Conservation (phyloP, 768 basidiomycete genomes). For the Lactifluus echinatus region DNA sequence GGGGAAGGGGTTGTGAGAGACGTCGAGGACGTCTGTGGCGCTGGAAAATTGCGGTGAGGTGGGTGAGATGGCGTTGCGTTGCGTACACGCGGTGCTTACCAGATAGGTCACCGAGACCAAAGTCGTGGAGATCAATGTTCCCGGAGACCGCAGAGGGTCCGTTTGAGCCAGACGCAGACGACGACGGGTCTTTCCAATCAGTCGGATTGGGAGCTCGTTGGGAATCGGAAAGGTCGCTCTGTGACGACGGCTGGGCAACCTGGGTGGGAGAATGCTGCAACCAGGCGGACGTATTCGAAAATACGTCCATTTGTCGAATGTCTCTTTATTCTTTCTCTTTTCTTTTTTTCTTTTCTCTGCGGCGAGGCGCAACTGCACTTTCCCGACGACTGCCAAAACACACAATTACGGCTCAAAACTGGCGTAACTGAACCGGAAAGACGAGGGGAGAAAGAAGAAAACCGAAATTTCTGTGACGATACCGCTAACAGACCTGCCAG, state of each 20-base stretch:
- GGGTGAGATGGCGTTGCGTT: background rate
- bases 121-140: constrained; percentile 25
- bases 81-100: constrained; percentile 18
- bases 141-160: constrained; percentile 23
- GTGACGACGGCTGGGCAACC: constrained; percentile 8
- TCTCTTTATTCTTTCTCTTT: constrained; percentile 36
- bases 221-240: constrained; percentile 11
- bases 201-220: constrained; percentile 25
- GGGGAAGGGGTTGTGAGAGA: constrained; percentile 32
- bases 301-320: constrained; percentile 37
- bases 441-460: constrained; percentile 17
- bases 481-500: constrained; percentile 19
- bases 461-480: constrained; percentile 14
- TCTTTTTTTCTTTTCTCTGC: constrained; percentile 28
- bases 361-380: constrained; percentile 28
- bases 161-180: constrained; percentile 23
- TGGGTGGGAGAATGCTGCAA: constrained; percentile 31
- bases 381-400: constrained; percentile 19
- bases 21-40: constrained; percentile 32
- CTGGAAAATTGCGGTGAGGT: constrained; percentile 17
- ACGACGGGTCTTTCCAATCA: constrained; percentile 33
- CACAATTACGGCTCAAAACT: constrained; percentile 18
- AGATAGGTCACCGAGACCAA: constrained; percentile 19
- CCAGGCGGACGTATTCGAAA: constrained; percentile 35
- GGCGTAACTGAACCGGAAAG: constrained; percentile 19